Evolutionary conservation across 116 monocot genomes (phyloP), one percentile per base, ranked within the genome.

Genomic region (Dioscorea cayenensis): DNA sequence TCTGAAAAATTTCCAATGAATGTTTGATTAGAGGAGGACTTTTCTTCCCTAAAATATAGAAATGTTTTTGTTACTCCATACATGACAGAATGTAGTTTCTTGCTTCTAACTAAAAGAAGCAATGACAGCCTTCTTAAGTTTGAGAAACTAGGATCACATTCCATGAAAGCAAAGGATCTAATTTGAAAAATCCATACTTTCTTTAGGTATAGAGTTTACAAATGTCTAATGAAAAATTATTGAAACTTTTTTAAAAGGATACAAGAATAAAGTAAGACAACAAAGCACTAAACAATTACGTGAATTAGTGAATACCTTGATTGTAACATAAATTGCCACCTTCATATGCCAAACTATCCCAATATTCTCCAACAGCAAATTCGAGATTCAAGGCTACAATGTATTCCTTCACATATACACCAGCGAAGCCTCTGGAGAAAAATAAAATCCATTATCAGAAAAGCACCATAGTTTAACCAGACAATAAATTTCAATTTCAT

Each of bases 291-390:
- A 62, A 20, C 62, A 17, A 62, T 60, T n/a, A 36, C 36, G 10
- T 7, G 60, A 71, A 29, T 36, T 0, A 20, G 60, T n/a, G 32
- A 23, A 12, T 75, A 75, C 75, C 75, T 67, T 75, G 75, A 37
- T 75, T 75, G 58, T 75, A 75, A 23, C 75, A 59, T 38, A 75
- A 59, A 60, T 75, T 75, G 51, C 75, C 75, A 48, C 77, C 77
- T 58, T 72, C 77, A 71, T 77, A 77, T 23, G 35, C 66, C 65
- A 77, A 28, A 58, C 66, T 58, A 59, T 77, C 77, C 77, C 77
- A 77, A 22, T 37, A 77, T 50, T 77, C 77, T 28, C 77, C 77
- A 65, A 77, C 48, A 23, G 66, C 71, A 71, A 77, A 72, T 38
- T 35, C 22, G 22, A 71, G 77, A 66, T 66, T 66, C n/a, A 71